Percentiles rank a stretch among this genome's conserved stretches.
These are phyloP conservation scores for Hyphopichia buzzinii DNA, from an alignment of 1,139 yeast genomes.

Conservation along the genomic window DNA sequence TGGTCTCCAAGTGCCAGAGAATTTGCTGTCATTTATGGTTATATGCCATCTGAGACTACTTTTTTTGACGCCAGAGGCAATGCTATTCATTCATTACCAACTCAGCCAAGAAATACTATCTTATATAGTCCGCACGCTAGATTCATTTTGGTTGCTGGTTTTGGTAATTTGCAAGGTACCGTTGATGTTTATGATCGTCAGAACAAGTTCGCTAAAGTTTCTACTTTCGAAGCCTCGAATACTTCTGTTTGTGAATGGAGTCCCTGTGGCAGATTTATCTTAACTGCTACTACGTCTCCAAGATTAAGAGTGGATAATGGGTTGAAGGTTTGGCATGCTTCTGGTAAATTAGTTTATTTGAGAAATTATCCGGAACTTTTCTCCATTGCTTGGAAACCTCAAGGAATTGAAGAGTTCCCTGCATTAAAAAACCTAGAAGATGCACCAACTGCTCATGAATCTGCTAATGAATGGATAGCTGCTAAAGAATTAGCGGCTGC, in stretches of 20 bases:
- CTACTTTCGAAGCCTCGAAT: constrained; percentile 87
- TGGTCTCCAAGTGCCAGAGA: constrained; percentile 98
- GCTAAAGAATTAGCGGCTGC: constrained; percentile 40
- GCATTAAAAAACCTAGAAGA: constrained; percentile 52
- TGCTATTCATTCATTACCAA: constrained; percentile 77
- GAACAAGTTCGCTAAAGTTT: constrained; percentile 74
- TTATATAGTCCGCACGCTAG: constrained; percentile 93
- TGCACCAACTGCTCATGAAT: constrained; percentile 65
- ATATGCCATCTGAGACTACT: constrained; percentile 95
- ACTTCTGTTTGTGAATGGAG: constrained; percentile 97
- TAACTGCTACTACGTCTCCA: constrained; percentile 97
- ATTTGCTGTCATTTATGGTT: constrained; percentile 96
- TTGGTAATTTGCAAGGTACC: constrained; percentile 96
- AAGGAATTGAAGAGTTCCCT: constrained; percentile 58
- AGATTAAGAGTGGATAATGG: constrained; percentile 96
- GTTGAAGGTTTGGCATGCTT: constrained; percentile 87
- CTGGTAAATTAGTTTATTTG: constrained; percentile 75
- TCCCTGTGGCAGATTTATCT: constrained; percentile 92
- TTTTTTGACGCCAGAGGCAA: constrained; percentile 95
- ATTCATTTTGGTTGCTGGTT: constrained; percentile 90
- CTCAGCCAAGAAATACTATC: constrained; percentile 87
- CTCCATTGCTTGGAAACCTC: constrained; percentile 88
- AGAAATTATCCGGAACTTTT: constrained; percentile 80
- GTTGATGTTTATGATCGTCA: constrained; percentile 95
- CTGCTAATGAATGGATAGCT: constrained; percentile 57